Percentiles rank a stretch among this genome's conserved stretches.
phyloP scores from a whole-genome alignment of 2,329 filamentous ascomycete genomes.

The Alternaria alternata region DNA sequence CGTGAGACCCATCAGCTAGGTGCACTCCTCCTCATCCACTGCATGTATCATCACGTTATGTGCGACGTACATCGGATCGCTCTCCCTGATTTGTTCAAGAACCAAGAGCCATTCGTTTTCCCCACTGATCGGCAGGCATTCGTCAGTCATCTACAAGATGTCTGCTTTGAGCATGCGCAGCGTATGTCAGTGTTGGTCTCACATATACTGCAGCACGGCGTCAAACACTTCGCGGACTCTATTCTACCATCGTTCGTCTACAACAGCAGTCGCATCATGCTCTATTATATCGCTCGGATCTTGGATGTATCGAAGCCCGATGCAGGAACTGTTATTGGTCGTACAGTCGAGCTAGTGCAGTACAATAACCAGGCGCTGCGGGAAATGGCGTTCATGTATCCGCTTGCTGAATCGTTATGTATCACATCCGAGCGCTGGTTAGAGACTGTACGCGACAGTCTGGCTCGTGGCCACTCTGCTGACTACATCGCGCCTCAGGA shows the following conservation, averaged over 20 bases:
- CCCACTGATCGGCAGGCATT: constrained; percentile 36
- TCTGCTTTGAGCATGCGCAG: constrained; percentile 45
- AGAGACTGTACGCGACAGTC: constrained; percentile 40
- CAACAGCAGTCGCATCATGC: constrained; percentile 47
- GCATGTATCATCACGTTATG: constrained; percentile 47
- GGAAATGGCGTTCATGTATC: constrained; percentile 44
- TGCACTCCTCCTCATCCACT: constrained; percentile 43
- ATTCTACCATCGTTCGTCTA: constrained; percentile 46
- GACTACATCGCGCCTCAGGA: constrained; percentile 44
- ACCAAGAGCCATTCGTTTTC: constrained; percentile 41
- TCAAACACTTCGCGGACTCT: constrained; percentile 44
- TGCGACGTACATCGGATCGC: constrained; percentile 45
- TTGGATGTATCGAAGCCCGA: constrained; percentile 39
- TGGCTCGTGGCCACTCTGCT: constrained; percentile 35
- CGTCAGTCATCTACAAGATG: constrained; percentile 35
- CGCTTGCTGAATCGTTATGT: constrained; percentile 41
- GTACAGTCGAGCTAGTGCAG: constrained; percentile 42
- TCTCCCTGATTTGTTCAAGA: constrained; percentile 42
- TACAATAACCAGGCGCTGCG: constrained; percentile 43
- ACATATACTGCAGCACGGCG: constrained; percentile 41
- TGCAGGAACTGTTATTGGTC: constrained; percentile 33
- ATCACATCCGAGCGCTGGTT: constrained; percentile 44
- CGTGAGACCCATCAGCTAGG: constrained; percentile 45
- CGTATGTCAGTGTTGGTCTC: constrained; percentile 39
- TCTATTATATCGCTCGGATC: constrained; percentile 44